A percentile compares a stretch with the other conserved stretches of the same genome.
These are phyloP conservation scores for Rutstroemia sydowiana DNA, from an alignment of 2,329 filamentous ascomycete genomes.

Conservation along the genomic window DNA sequence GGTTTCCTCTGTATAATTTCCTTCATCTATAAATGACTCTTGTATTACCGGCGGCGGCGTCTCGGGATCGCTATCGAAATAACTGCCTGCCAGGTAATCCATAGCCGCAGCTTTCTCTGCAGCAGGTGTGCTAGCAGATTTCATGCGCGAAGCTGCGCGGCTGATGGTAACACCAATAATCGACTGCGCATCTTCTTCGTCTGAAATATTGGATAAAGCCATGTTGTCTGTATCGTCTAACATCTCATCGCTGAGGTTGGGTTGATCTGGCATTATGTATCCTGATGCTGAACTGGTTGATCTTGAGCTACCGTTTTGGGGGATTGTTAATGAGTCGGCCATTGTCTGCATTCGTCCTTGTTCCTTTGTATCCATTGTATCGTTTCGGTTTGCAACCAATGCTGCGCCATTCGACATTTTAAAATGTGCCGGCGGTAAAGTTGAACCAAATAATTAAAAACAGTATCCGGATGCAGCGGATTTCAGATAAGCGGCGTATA, in stretches of 20 bases:
- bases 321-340: background rate
- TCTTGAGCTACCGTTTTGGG: background rate
- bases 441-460: background rate
- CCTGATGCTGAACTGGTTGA: background rate
- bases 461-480: slow-evolving; percentile 4
- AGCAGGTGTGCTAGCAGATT: slow-evolving; percentile 47
- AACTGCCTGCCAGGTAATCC: slow-evolving; percentile 40
- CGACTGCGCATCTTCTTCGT: slow-evolving; percentile 52
- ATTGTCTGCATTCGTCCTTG: slow-evolving; percentile 8
- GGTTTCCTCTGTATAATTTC: background rate
- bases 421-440: slow-evolving; percentile 3
- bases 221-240: slow-evolving; percentile 21
- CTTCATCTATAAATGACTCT: background rate
- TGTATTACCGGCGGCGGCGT: slow-evolving; percentile 23
- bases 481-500: background rate
- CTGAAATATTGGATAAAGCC: slow-evolving; percentile 18
- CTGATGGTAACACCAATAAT: slow-evolving; percentile 54
- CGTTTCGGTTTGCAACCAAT: background rate
- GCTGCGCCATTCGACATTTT: background rate
- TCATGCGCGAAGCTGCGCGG: slow-evolving; percentile 47
- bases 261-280: slow-evolving; percentile 7
- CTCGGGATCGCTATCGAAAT: slow-evolving; percentile 31
- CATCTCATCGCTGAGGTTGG: slow-evolving; percentile 12
- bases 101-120: slow-evolving; percentile 51
- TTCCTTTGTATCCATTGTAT: slow-evolving; percentile 2